Evolutionary conservation across 2,329 filamentous ascomycete species (phyloP).

Genomic region (Colletotrichum lentis): DNA sequence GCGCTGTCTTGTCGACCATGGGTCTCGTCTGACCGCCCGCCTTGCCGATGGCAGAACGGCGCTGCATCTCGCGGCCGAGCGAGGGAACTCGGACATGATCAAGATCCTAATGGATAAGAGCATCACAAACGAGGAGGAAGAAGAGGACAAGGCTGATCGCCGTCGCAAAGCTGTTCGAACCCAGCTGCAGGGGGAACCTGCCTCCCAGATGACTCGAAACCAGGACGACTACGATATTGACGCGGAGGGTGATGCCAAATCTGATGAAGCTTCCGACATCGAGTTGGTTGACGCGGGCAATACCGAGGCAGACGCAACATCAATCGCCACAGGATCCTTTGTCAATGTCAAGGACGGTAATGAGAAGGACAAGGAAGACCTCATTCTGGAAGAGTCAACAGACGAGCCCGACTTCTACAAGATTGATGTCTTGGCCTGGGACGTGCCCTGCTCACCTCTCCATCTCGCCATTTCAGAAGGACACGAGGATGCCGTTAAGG

Average conservation of each 20-base stretch:
- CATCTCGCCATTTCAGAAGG: conserved; percentile 82
- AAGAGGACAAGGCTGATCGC: conserved; percentile 65
- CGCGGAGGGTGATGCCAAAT: conserved; percentile 47
- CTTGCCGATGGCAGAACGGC: conserved; percentile 82
- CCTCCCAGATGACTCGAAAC: conserved; percentile 41
- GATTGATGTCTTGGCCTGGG: conserved; percentile 82
- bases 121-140: conserved; percentile 74
- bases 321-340: conserved; percentile 74
- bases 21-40: conserved; percentile 76
- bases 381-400: conserved; percentile 60
- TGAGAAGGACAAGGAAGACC: conserved; percentile 49
- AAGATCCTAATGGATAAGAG: conserved; percentile 77
- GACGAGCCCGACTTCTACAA: conserved; percentile 82
- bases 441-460: conserved; percentile 74
- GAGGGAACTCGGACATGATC: conserved; percentile 74
- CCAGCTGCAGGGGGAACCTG: conserved; percentile 40
- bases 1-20: conserved; percentile 73
- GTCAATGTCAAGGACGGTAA: conserved; percentile 68
- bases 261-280: conserved; percentile 53
- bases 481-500: conserved; percentile 72
- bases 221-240: conserved; percentile 41
- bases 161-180: conserved; percentile 52
- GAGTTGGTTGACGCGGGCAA: conserved; percentile 57
- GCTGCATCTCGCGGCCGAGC: conserved; percentile 79
- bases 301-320: conserved; percentile 60